Conservation (phyloP, 192 early-diverging fungal species). For the Coemansia sp. region DNA sequence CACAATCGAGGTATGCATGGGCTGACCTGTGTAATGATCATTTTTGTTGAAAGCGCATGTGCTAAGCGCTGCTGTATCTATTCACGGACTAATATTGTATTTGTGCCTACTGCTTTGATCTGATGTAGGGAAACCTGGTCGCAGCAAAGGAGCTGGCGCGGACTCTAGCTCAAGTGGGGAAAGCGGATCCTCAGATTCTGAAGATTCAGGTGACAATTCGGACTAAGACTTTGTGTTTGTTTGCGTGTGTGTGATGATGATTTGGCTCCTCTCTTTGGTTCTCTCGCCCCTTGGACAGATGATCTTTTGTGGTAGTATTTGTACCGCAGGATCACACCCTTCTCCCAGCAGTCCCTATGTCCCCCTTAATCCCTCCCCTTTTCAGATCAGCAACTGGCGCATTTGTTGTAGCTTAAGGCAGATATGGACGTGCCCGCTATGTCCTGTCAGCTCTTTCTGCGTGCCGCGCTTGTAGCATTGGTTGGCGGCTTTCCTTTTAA, state of each 20-base stretch:
- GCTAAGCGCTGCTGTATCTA: not conserved
- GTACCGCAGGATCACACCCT: not conserved
- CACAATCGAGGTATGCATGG: slow-evolving; percentile 25
- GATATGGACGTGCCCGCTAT: not conserved
- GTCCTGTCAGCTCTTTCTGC: not conserved
- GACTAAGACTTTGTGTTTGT: slow-evolving; percentile 57
- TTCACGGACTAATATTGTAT: not conserved
- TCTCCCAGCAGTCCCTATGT: slow-evolving; percentile 1
- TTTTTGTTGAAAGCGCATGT: not conserved
- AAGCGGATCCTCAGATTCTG: slow-evolving; percentile 68
- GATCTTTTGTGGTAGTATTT: not conserved
- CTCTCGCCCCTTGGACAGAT: slow-evolving; percentile 29
- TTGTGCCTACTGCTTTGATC: not conserved
- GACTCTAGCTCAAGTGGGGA: slow-evolving; percentile 53
- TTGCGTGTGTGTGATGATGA: slow-evolving; percentile 19
- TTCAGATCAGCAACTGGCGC: not conserved
- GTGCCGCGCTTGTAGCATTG: not conserved
- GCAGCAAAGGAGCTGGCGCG: slow-evolving; percentile 21
- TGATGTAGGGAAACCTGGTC: slow-evolving; percentile 35
- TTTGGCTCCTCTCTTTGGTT: slow-evolving; percentile 30
- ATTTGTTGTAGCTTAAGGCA: not conserved
- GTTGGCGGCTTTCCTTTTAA: not conserved
- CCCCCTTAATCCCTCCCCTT: not conserved
- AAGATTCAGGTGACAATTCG: slow-evolving; percentile 81
- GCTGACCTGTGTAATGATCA: no score